phyloP scores from a whole-genome alignment of 2,329 filamentous ascomycete species.

The Exophiala oligosperma region DNA sequence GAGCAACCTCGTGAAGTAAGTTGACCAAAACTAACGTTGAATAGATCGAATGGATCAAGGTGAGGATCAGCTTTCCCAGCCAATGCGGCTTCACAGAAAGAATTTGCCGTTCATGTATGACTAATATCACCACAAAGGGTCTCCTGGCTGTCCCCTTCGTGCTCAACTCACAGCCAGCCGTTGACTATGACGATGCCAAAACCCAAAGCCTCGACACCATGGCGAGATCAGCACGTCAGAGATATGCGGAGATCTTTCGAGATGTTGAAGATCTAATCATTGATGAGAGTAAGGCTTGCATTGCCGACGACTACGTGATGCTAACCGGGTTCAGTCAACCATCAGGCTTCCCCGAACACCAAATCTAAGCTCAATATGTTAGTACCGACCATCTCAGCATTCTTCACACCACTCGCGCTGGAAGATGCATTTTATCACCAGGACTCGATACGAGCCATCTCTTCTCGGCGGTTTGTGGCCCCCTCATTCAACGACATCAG shows the following conservation, averaged over 20 bases:
- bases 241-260: conserved; percentile 92
- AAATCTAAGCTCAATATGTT: conserved; percentile 88
- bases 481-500: conserved; percentile 97
- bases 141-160: conserved; percentile 94
- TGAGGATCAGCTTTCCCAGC: conserved; percentile 29
- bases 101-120: background rate
- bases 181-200: conserved; percentile 66
- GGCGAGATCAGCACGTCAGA: conserved; percentile 75
- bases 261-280: conserved; percentile 91
- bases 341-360: conserved; percentile 36
- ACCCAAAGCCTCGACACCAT: conserved; percentile 60
- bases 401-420: conserved; percentile 85
- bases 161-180: conserved; percentile 90
- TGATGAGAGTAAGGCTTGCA: conserved; percentile 70
- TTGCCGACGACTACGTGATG: background rate
- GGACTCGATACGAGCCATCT: conserved; percentile 82
- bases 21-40: conserved; percentile 16
- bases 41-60: conserved; percentile 88
- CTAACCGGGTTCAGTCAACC: conserved; percentile 21
- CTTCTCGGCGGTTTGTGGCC: conserved; percentile 85
- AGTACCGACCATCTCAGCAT: conserved; percentile 86
- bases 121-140: conserved; percentile 46
- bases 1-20: background rate
- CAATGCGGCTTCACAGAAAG: too few relatives aligned
- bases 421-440: conserved; percentile 91